Base-by-base conservation (phyloP, 257 asterid genomes). In the Plectranthus barbatus region DNA sequence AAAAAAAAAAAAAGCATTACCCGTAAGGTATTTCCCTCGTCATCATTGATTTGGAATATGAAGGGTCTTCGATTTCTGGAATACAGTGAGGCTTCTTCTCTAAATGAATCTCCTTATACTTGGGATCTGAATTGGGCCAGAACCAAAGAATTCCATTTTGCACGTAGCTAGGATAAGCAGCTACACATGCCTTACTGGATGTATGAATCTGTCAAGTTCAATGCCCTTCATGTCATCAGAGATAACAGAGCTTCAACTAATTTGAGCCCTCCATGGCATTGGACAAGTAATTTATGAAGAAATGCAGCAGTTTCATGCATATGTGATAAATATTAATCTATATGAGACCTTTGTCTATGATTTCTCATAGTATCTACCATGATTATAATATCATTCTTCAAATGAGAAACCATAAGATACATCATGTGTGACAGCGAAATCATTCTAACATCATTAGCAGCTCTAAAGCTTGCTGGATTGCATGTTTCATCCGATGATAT, bases 141-240 rank as follows among this genome's bases (percentile, higher is more conserved):
- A 91, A 88, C 96, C 98, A 91, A 62, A 91, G 78, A 80, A 91
- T 79, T 60, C 77, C 90, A 62, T 91, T 91, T 74, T 86, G 96
- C 66, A 80, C 90, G 52, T 86, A 85, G 70, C 84, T 78, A 20
- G 98, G 98, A 79, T 91, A 91, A 65, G 62, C 90, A 55, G 92
- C 80, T 18, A 84, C 95, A 73, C 95, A 88, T 4, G 96, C 98
- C 76, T 71, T 88, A 23, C 80, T 72, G 52, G 92, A 86, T 29
- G 94, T 83, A 76, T 91, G 94, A 59, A 88, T 54, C 96, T 91
- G 86, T 78, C 2, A 65, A 77, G 40, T 58, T 76, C 57, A 58
- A 40, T 44, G 18, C 54, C 9, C 59, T 48, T 36, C 49, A 44
- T 15, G 15, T 50, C 62, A n/a, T n/a, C n/a, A n/a, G 49, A n/a